Conservation (phyloP, 176 grass and related monocot species). For the Cenchrus americanus region DNA sequence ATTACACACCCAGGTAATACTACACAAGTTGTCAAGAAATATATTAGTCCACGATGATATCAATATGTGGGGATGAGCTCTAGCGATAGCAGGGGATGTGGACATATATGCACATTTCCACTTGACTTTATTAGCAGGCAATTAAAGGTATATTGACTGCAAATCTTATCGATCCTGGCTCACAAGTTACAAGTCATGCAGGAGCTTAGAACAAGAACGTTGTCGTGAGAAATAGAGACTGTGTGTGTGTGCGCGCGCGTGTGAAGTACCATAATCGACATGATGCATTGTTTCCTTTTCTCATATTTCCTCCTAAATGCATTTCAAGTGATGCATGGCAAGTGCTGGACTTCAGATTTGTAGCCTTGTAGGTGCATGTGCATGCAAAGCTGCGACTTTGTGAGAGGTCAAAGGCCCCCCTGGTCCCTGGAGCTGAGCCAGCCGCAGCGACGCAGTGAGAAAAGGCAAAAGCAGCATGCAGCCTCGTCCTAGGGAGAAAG, state of each 20-base stretch:
- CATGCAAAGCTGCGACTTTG: conserved; percentile 45
- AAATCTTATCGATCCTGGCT: too few relatives aligned
- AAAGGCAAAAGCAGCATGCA: conserved; percentile 47
- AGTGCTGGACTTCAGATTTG: conserved; percentile 36
- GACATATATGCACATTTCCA: not conserved
- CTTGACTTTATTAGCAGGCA: not conserved
- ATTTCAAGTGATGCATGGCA: not conserved
- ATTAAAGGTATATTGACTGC: too few relatives aligned
- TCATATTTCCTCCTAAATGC: not conserved
- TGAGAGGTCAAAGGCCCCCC: conserved; percentile 52
- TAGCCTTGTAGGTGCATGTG: conserved; percentile 8
- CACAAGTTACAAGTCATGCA: not conserved
- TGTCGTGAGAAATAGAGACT: not conserved
- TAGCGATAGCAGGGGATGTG: too few relatives aligned
- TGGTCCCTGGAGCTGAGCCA: conserved; percentile 39
- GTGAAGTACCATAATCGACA: not conserved
- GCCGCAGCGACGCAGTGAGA: conserved; percentile 57
- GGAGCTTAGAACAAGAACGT: not conserved
- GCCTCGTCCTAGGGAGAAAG: conserved; percentile 25
- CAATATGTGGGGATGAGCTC: too few relatives aligned
- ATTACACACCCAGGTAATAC: too few relatives aligned
- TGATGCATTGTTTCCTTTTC: not conserved
- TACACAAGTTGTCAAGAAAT: too few relatives aligned
- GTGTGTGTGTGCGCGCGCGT: too few relatives aligned
- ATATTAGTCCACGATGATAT: too few relatives aligned